phyloP scores from a whole-genome alignment of 202 grass and related monocot genomes.

The Dendrocalamus latiflorus region DNA sequence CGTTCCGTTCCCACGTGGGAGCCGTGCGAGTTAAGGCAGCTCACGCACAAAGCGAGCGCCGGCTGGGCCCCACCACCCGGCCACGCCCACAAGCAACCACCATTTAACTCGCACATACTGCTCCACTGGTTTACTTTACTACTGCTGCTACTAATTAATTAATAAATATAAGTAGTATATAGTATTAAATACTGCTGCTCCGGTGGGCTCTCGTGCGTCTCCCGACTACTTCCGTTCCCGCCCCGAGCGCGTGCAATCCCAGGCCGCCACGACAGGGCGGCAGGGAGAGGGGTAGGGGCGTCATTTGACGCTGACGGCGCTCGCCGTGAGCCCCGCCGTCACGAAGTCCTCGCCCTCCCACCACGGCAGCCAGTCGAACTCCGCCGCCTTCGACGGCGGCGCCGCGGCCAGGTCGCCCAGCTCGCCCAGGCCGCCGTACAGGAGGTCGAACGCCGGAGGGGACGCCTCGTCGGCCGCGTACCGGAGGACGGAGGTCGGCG shows the following conservation, averaged over 20 bases:
- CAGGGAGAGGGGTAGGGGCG: neutral
- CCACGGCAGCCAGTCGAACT: conserved; percentile 65
- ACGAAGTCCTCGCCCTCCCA: conserved; percentile 61
- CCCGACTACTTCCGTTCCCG: conserved; percentile 27
- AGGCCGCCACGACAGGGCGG: neutral
- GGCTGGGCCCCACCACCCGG: neutral
- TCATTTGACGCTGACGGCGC: conserved; percentile 54
- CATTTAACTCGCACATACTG: neutral
- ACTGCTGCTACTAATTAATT: neutral
- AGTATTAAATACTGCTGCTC: neutral
- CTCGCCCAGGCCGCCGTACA: conserved; percentile 33
- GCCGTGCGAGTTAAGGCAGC: conserved; percentile 38
- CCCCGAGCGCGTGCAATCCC: neutral
- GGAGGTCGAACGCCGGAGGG: conserved; percentile 34
- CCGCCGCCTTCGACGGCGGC: conserved; percentile 22
- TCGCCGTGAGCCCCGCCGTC: conserved; percentile 43
- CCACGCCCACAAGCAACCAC: neutral
- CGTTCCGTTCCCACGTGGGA: conserved; percentile 7
- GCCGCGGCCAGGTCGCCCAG: conserved; percentile 17
- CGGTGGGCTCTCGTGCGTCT: neutral
- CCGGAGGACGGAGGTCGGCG: conserved; percentile 53
- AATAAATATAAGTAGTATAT: conserved; percentile 3
- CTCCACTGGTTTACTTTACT: neutral
- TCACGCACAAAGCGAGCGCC: conserved; percentile 4
- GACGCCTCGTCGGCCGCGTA: neutral